Evolutionary conservation across 1,139 yeast species (phyloP).

Genomic region (Lodderomyces jiufengensis): DNA sequence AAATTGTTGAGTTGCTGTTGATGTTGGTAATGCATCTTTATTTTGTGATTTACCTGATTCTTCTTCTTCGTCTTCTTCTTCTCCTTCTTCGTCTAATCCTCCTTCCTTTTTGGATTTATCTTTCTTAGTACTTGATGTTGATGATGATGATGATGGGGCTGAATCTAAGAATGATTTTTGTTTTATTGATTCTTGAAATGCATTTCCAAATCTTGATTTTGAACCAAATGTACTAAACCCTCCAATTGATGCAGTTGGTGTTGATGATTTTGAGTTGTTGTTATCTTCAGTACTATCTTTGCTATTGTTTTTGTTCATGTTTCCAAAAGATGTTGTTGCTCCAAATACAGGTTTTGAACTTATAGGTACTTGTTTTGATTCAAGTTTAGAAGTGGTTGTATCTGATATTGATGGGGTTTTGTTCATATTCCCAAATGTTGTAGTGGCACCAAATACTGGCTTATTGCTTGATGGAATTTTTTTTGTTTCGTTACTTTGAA

Average conservation of each 20-base stretch:
- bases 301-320: constrained; percentile 13
- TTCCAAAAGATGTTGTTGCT: constrained; percentile 57
- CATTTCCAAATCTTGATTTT: constrained; percentile 56
- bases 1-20: constrained; percentile 30
- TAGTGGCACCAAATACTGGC: constrained; percentile 7
- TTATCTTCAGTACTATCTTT: not conserved
- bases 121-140: constrained; percentile 7
- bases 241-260: constrained; percentile 5
- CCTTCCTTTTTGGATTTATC: constrained; percentile 12
- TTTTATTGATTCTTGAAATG: constrained; percentile 46
- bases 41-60: constrained; percentile 5
- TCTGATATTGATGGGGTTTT: constrained; percentile 24
- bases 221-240: constrained; percentile 47
- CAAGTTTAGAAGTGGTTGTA: constrained; percentile 13
- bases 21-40: constrained; percentile 9
- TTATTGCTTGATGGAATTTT: not conserved
- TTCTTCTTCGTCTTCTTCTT: constrained; percentile 5
- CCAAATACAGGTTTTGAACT: constrained; percentile 37
- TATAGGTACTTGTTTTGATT: constrained; percentile 6
- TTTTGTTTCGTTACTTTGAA: constrained; percentile 6
- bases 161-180: constrained; percentile 56
- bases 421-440: constrained; percentile 30
- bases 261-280: constrained; percentile 2
- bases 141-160: too few species aligned
- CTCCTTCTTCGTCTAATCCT: not conserved